These are phyloP conservation scores for Colletotrichum gigasporum DNA, from an alignment of 2,329 filamentous ascomycete species.

Conservation along the genomic window DNA sequence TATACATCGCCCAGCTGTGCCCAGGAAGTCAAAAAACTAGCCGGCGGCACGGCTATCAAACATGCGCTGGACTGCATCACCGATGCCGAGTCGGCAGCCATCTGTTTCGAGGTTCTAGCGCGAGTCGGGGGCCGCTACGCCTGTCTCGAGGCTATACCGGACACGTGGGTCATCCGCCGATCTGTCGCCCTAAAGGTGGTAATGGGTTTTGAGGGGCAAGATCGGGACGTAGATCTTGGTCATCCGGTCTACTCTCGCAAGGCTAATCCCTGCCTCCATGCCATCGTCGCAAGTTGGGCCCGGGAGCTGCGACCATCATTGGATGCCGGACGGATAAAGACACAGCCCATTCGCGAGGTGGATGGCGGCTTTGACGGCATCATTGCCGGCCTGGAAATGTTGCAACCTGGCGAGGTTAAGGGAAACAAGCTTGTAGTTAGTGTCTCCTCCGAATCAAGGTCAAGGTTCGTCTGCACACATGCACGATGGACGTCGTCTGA, in stretches of 20 bases:
- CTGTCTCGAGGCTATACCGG: constrained; percentile 38
- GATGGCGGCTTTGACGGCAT: constrained; percentile 10
- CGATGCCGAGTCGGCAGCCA: constrained; percentile 35
- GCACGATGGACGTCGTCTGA: no score
- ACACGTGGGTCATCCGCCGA: constrained; percentile 35
- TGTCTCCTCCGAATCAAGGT: neutral
- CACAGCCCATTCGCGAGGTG: constrained; percentile 18
- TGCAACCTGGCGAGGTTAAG: constrained; percentile 18
- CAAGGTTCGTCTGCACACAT: no score
- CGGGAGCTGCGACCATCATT: constrained; percentile 18
- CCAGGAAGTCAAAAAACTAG: constrained; percentile 25
- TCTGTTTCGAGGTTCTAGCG: constrained; percentile 38
- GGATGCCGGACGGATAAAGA: constrained; percentile 3
- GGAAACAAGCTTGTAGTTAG: constrained; percentile 24
- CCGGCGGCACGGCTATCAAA: constrained; percentile 31
- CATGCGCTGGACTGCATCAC: constrained; percentile 44
- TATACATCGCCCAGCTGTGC: constrained; percentile 36
- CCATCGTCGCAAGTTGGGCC: constrained; percentile 6
- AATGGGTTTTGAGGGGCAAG: constrained; percentile 34
- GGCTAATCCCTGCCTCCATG: neutral
- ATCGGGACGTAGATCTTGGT: neutral
- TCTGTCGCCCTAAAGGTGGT: constrained; percentile 35
- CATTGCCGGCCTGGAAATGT: constrained; percentile 13
- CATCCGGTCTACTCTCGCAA: neutral
- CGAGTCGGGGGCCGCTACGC: constrained; percentile 42